Conservation (phyloP, 768 basidiomycete species). For the Royoungia palumana region DNA sequence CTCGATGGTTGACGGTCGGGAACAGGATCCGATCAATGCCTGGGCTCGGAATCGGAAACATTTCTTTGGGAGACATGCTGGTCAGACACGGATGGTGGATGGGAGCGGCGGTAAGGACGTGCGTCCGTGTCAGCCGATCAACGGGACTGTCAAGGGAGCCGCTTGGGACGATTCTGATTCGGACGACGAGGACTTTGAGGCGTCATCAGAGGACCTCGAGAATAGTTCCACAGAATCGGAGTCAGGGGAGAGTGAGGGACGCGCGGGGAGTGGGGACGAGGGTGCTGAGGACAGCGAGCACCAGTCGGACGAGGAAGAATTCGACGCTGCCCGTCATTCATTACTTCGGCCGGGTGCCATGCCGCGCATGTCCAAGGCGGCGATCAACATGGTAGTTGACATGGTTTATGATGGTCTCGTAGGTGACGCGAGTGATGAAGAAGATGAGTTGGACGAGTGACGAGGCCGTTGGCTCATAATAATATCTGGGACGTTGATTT, state of each 20-base stretch:
- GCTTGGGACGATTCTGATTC: constrained; percentile 34
- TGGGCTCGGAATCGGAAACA: constrained; percentile 63
- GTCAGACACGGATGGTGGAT: not conserved
- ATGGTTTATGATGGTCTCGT: constrained; percentile 56
- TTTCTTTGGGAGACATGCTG: constrained; percentile 46
- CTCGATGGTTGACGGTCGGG: constrained; percentile 66
- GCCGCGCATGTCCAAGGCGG: constrained; percentile 64
- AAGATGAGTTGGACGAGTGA: constrained; percentile 52
- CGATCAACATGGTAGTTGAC: constrained; percentile 60
- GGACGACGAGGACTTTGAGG: constrained; percentile 37
- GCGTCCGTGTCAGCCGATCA: not conserved
- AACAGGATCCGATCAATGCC: constrained; percentile 58
- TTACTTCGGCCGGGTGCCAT: constrained; percentile 63
- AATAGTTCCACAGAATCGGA: constrained; percentile 32
- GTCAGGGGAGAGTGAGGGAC: constrained; percentile 26
- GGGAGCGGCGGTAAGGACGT: constrained; percentile 1
- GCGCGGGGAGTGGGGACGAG: constrained; percentile 31
- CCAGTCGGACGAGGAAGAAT: constrained; percentile 39
- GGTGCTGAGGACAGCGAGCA: constrained; percentile 36
- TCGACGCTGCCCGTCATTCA: constrained; percentile 58
- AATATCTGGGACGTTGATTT: too few species aligned
- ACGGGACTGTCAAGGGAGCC: constrained; percentile 21
- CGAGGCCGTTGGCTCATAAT: not conserved
- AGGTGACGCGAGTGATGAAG: constrained; percentile 33
- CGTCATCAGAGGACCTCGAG: constrained; percentile 44